Evolutionary conservation across 768 basidiomycete genomes (phyloP).

Genomic region (Amanita rimosa): DNA sequence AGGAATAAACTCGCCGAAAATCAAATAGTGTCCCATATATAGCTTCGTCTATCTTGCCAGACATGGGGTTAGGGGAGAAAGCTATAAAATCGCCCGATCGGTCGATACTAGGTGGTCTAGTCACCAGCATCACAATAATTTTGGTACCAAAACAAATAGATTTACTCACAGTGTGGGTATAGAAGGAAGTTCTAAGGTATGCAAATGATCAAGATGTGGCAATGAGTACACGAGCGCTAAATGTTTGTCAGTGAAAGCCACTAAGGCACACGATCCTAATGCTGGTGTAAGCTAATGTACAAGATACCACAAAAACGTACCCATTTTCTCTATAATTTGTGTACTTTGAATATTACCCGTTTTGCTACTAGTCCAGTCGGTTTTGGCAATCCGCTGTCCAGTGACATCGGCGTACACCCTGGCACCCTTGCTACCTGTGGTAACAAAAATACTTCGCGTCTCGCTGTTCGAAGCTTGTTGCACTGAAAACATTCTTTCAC

Average conservation of each 20-base stretch:
- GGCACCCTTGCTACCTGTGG: constrained; percentile 47
- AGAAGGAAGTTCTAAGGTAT: constrained; percentile 29
- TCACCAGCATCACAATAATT: background rate
- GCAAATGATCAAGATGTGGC: constrained; percentile 47
- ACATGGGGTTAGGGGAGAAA: constrained; percentile 24
- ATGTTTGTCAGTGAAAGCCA: constrained; percentile 40
- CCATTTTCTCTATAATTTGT: constrained; percentile 49
- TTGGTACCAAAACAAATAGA: background rate
- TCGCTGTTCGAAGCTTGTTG: constrained; percentile 13
- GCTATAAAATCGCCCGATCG: constrained; percentile 44
- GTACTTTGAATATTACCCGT: constrained; percentile 35
- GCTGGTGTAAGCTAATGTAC: background rate
- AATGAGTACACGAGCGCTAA: constrained; percentile 48
- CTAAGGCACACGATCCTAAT: constrained; percentile 39
- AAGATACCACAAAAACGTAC: constrained; percentile 25
- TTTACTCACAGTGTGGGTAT: constrained; percentile 21
- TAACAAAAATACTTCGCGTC: constrained; percentile 25
- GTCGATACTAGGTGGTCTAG: constrained; percentile 31
- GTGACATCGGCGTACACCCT: constrained; percentile 44
- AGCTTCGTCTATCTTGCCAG: constrained; percentile 23
- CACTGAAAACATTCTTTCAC: constrained; percentile 25
- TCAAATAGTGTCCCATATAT: constrained; percentile 51
- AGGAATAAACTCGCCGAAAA: constrained; percentile 35
- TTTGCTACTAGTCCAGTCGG: constrained; percentile 45
- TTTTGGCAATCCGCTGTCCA: constrained; percentile 56